Percentiles rank a stretch among this genome's conserved stretches.
phyloP scores from a whole-genome alignment of 78 protist genomes.

The Cavenderia fasciculata region DNA sequence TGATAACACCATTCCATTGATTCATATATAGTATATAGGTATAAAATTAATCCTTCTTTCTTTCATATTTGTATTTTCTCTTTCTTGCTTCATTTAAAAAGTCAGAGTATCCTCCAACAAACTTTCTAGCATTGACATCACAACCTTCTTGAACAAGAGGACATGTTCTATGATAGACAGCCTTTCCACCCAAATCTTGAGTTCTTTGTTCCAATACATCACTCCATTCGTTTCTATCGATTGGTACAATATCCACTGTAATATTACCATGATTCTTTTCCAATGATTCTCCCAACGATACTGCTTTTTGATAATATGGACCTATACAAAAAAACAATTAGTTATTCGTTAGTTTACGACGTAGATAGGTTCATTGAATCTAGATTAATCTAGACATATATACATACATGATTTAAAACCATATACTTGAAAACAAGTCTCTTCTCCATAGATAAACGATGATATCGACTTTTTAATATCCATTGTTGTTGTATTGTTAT shows the following conservation, averaged over 20 bases:
- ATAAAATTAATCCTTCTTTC: neutral
- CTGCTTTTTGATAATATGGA: conserved; percentile 63
- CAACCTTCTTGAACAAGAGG: conserved; percentile 62
- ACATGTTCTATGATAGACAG: conserved; percentile 60
- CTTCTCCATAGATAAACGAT: conserved; percentile 44
- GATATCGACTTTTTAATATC: conserved; percentile 13
- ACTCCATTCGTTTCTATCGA: conserved; percentile 41
- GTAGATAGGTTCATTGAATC: neutral
- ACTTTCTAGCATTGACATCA: conserved; percentile 27
- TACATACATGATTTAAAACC: conserved; percentile 51
- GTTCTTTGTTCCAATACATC: conserved; percentile 11
- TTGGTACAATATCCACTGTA: neutral
- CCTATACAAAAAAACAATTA: conserved; percentile 1
- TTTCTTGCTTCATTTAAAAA: conserved; percentile 44
- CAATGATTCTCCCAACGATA: conserved; percentile 26
- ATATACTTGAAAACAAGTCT: conserved; percentile 47
- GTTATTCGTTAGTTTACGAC: neutral
- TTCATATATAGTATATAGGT: neutral
- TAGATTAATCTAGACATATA: neutral
- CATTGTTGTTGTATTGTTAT: conserved; percentile 1
- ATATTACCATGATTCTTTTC: conserved; percentile 5
- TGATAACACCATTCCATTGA: no score
- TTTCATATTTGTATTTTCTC: conserved; percentile 10
- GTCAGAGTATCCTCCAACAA: conserved; percentile 68
- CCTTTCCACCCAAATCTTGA: neutral